These are phyloP conservation scores for Takashimella koratensis DNA, from an alignment of 1,284 basidiomycete species.

Conservation along the genomic window DNA sequence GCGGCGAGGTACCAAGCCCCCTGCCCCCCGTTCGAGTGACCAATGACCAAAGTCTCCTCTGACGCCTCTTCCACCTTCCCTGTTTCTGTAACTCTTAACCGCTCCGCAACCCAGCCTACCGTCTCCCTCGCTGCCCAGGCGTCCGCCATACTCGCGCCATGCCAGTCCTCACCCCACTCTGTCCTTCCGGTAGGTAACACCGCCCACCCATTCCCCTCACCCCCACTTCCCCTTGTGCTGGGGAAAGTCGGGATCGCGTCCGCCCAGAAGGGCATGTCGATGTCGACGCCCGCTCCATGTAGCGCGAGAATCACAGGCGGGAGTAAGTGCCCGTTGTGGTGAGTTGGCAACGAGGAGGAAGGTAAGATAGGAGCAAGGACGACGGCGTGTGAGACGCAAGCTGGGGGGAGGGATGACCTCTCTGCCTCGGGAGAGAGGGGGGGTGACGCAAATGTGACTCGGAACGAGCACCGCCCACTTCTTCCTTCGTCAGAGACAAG, in stretches of 20 bases:
- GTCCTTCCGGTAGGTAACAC: constrained; percentile 42
- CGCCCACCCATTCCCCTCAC: constrained; percentile 23
- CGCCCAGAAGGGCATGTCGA: constrained; percentile 18
- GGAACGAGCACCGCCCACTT: constrained; percentile 10
- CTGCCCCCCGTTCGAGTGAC: constrained; percentile 91
- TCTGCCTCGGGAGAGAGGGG: not conserved
- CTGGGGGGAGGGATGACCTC: constrained; percentile 7
- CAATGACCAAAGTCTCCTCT: constrained; percentile 54
- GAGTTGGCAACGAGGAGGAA: no score
- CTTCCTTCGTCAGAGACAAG: not conserved
- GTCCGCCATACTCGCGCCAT: constrained; percentile 41
- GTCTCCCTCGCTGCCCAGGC: constrained; percentile 36
- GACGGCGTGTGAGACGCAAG: constrained; percentile 28
- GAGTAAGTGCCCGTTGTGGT: not conserved
- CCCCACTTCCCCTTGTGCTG: constrained; percentile 8
- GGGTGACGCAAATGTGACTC: constrained; percentile 29
- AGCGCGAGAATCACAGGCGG: constrained; percentile 37
- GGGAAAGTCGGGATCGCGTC: constrained; percentile 23
- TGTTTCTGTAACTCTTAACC: not conserved
- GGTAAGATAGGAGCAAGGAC: constrained; percentile 27
- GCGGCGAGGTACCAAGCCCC: constrained; percentile 76
- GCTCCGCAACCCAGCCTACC: not conserved
- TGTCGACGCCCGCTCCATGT: constrained; percentile 47
- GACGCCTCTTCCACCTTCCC: not conserved
- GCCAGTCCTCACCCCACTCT: constrained; percentile 50